Conservation (phyloP, 192 early-diverging fungal species). For the Backusella westeae region DNA sequence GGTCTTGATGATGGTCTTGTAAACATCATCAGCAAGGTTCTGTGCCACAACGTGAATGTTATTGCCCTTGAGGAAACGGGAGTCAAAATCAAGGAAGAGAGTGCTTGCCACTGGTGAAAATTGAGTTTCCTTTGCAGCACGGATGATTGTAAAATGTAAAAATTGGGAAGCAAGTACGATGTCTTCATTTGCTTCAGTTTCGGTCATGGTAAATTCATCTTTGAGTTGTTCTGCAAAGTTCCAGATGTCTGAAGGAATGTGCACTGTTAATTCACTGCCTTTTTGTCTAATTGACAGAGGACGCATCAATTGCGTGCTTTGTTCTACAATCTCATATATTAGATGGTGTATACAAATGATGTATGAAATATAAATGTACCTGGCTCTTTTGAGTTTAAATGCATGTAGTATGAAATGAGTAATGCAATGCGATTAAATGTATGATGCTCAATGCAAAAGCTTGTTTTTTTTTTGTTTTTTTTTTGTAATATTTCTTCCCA, state of each 20-base stretch:
- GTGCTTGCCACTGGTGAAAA: constrained; percentile 69
- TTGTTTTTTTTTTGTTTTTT: neutral
- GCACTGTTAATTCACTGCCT: constrained; percentile 74
- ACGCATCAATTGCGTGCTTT: constrained; percentile 49
- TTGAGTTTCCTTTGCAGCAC: constrained; percentile 41
- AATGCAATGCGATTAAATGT: neutral
- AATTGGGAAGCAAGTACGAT: constrained; percentile 72
- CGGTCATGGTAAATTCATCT: constrained; percentile 61
- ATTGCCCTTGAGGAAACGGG: constrained; percentile 71
- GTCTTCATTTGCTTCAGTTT: constrained; percentile 60
- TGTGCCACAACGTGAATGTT: constrained; percentile 81
- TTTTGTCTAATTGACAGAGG: constrained; percentile 78
- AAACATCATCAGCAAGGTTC: constrained; percentile 48
- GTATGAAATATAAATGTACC: neutral
- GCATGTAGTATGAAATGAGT: neutral
- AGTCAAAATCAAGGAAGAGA: constrained; percentile 72
- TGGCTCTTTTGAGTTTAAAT: neutral
- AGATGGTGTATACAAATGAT: neutral
- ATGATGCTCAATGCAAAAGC: neutral
- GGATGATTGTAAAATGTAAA: constrained; percentile 59
- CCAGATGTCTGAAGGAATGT: constrained; percentile 84
- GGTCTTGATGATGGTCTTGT: constrained; percentile 63
- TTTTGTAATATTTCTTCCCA: neutral
- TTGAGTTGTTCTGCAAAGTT: constrained; percentile 82
- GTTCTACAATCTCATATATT: neutral